Base-by-base conservation (phyloP, 225 moss, liverwort and hornwort genomes). In the Neckera pumila region DNA sequence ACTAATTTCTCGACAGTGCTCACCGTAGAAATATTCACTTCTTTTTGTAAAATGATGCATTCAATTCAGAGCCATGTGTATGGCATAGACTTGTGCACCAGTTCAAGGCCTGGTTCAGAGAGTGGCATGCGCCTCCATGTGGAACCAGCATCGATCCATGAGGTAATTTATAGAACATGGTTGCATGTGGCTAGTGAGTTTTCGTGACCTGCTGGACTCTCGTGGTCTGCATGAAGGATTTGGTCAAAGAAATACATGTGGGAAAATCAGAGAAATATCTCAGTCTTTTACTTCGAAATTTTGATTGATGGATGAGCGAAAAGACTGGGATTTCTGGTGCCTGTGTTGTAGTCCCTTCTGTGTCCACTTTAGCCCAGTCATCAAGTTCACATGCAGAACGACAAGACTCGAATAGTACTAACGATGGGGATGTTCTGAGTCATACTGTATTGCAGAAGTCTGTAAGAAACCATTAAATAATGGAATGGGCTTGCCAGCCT, bases 301-400 rank as follows among this genome's bases (percentile, higher is more conserved):
- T 49, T 76, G 87, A 80, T 84, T 59, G 74, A 82, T 57, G 65
- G 85, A 57, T 65, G 61, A 54, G 56, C 64, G 18, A 84, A 76
- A 43, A 23, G 83, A 78, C 79, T 80, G 57, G 57, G 61, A 81
- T 58, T 34, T 75, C 69, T 84, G 83, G 65, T 51, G 79, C 65
- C 83, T 89, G 57, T 63, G 53, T 74, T 59, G 87, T 84, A 90
- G 72, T 49, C n/a, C 56, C 67, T 34, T 83, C 85, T 85, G 88
- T 26, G 72, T 64, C 81, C 4, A 85, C 63, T 14, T 47, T 47
- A 56, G 70, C 56, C 26, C 75, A 74, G 88, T 88, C 85, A 92
- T 87, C 82, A 92, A 85, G 86, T 64, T 85, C 88, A 91, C 83
- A 87, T 91, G 91, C 79, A 80, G 81, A 82, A 56, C 81, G 85